phyloP scores from a whole-genome alignment of 371 early-diverging fungal genomes.

The Capniomyces stellatus region DNA sequence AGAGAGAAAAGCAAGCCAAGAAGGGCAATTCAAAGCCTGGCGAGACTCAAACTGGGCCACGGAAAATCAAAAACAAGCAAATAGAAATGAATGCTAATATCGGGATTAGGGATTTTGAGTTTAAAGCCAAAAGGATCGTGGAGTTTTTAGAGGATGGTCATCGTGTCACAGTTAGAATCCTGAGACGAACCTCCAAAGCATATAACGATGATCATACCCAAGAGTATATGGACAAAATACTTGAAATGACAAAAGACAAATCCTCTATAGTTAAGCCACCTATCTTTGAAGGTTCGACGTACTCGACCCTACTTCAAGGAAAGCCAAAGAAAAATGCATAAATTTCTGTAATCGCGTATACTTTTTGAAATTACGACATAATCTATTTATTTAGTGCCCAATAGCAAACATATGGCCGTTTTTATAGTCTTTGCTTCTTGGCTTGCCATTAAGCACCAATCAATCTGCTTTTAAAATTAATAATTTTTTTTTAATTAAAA shows the following conservation, averaged over 20 bases:
- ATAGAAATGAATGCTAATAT: slow-evolving; percentile 8
- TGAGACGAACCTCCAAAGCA: not conserved
- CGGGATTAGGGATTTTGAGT: slow-evolving; percentile 10
- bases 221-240: not conserved
- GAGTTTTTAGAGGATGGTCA: slow-evolving; percentile 9
- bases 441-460: too few species aligned
- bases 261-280: not conserved
- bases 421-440: too few species aligned
- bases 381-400: too few species aligned
- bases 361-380: too few species aligned
- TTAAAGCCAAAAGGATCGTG: slow-evolving; percentile 8
- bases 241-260: not conserved
- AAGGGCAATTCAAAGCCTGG: slow-evolving; percentile 3
- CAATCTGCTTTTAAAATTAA: too few species aligned
- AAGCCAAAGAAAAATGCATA: not conserved
- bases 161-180: slow-evolving; percentile 7
- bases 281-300: not conserved
- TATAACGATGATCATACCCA: not conserved
- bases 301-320: not conserved
- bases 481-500: too few species aligned
- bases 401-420: too few species aligned
- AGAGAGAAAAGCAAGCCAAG: slow-evolving; percentile 11
- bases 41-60: not conserved
- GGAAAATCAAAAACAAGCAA: slow-evolving; percentile 5
- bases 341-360: too few species aligned